Evolutionary conservation across 768 basidiomycete genomes (phyloP).

Genomic region (Leucocoprinus leucothites): DNA sequence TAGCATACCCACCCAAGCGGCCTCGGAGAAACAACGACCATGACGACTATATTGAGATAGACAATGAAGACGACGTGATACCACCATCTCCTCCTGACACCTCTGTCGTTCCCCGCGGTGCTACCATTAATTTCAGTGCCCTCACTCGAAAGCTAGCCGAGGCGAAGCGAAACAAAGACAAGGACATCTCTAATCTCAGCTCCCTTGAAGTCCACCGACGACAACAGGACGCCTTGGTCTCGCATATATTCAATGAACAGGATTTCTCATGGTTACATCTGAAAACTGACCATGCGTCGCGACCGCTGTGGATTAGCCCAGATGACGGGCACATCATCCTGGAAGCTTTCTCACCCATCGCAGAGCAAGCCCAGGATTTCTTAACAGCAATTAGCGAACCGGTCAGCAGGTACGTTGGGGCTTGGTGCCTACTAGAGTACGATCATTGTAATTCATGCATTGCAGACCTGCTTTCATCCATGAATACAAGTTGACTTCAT

Average conservation of each 20-base stretch:
- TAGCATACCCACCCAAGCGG: slow-evolving; percentile 38
- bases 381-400: slow-evolving; percentile 97
- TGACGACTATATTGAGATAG: slow-evolving; percentile 57
- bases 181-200: slow-evolving; percentile 41
- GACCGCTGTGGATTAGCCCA: slow-evolving; percentile 96
- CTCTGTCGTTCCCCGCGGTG: slow-evolving; percentile 59
- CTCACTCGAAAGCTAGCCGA: slow-evolving; percentile 77
- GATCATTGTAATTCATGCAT: slow-evolving; percentile 17
- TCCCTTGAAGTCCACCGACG: slow-evolving; percentile 64
- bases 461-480: slow-evolving; percentile 94
- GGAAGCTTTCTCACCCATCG: slow-evolving; percentile 96
- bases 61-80: slow-evolving; percentile 56
- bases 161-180: slow-evolving; percentile 47
- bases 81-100: slow-evolving; percentile 52
- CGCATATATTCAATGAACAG: slow-evolving; percentile 79
- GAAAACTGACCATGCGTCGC: slow-evolving; percentile 86
- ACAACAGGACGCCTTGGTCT: slow-evolving; percentile 73
- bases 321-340: slow-evolving; percentile 92
- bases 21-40: slow-evolving; percentile 43
- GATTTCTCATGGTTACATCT: slow-evolving; percentile 87
- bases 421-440: slow-evolving; percentile 7
- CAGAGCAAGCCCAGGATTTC: slow-evolving; percentile 98
- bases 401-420: slow-evolving; percentile 82
- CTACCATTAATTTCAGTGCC: slow-evolving; percentile 87
- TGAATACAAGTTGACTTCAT: slow-evolving; percentile 98